phyloP scores from a whole-genome alignment of 2,329 filamentous ascomycete genomes.

The Aspergillus brasiliensis region DNA sequence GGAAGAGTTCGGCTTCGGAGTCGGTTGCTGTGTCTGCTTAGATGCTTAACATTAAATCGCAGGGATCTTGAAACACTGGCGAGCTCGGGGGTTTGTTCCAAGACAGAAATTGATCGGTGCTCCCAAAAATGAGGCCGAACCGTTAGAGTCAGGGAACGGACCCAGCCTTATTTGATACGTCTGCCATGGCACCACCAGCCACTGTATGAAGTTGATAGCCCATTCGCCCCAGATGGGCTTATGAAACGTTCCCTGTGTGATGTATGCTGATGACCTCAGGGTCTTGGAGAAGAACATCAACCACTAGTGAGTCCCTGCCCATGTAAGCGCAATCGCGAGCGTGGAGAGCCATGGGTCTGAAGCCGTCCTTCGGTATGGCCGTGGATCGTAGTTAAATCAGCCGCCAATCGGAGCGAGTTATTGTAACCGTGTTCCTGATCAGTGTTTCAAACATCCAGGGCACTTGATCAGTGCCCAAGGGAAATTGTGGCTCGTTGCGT shows the following conservation, averaged over 20 bases:
- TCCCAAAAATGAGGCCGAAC: not conserved
- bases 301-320: not conserved
- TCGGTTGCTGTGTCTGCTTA: not conserved
- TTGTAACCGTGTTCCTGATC: not conserved
- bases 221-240: not conserved
- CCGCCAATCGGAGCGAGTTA: not conserved
- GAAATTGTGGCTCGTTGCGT: not conserved
- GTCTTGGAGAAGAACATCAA: too few species aligned
- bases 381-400: not conserved
- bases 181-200: not conserved
- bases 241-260: not conserved
- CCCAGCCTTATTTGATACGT: not conserved
- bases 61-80: not conserved
- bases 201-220: not conserved
- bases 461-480: not conserved
- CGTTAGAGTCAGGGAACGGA: not conserved
- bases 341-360: not conserved
- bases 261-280: not conserved
- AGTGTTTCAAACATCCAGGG: not conserved
- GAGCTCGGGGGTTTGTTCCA: not conserved
- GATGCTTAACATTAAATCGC: not conserved
- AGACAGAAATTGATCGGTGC: not conserved
- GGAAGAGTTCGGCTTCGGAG: not conserved
- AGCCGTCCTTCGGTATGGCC: not conserved
- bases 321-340: not conserved